These are phyloP conservation scores for Basidioascus undulatus DNA, from an alignment of 768 basidiomycete species.

Conservation along the genomic window DNA sequence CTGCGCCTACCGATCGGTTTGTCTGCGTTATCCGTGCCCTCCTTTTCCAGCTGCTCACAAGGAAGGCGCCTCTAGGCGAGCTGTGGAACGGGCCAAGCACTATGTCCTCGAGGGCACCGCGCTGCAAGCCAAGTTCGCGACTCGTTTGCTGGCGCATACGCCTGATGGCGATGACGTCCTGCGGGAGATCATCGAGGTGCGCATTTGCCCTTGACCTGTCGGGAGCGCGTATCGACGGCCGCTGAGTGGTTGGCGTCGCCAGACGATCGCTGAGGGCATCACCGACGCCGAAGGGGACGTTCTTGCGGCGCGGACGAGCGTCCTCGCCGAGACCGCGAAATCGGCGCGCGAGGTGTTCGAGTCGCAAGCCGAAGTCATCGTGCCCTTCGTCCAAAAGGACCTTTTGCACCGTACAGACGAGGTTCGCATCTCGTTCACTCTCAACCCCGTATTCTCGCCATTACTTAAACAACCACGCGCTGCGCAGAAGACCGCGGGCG, in stretches of 20 bases:
- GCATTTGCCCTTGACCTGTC: no score
- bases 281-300: constrained; percentile 25
- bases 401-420: constrained; percentile 31
- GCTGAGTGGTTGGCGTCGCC: no score
- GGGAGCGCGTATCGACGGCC: no score
- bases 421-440: constrained; percentile 12
- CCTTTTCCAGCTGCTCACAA: no score
- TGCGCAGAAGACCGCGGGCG: constrained; percentile 32
- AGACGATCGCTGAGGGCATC: constrained; percentile 39
- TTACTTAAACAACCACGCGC: constrained; percentile 18
- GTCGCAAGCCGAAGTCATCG: constrained; percentile 45
- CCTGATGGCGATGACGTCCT: no score
- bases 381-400: constrained; percentile 42
- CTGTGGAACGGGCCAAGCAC: no score
- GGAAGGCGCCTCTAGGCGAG: no score
- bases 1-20: constrained; percentile 41
- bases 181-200: no score
- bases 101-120: no score
- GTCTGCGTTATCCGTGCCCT: no score
- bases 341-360: constrained; percentile 53
- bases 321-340: constrained; percentile 47
- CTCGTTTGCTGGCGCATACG: constrained; percentile 40
- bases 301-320: constrained; percentile 42
- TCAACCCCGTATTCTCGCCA: background rate
- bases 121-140: constrained; percentile 62